phyloP scores from a whole-genome alignment of 2,329 filamentous ascomycete species.

The Aspergillus viridinutans region DNA sequence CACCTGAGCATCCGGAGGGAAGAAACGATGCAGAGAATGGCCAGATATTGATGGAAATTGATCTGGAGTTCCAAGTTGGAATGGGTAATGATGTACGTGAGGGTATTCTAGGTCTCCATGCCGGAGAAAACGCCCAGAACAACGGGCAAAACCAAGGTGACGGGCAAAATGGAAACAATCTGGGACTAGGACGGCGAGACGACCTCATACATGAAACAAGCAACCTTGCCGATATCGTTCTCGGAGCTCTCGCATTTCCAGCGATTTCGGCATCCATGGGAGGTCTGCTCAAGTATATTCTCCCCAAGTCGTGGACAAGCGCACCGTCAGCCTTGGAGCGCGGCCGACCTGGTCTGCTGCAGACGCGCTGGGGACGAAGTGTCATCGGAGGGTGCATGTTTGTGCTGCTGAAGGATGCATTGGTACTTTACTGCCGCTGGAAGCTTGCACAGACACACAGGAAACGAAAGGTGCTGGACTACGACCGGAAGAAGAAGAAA shows the following conservation, averaged over 20 bases:
- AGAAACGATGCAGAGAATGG: slow-evolving; percentile 33
- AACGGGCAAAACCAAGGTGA: slow-evolving; percentile 20
- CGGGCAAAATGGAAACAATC: slow-evolving; percentile 19
- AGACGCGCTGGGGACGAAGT: slow-evolving; percentile 83
- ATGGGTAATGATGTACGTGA: slow-evolving; percentile 42
- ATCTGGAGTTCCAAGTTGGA: slow-evolving; percentile 49
- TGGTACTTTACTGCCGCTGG: slow-evolving; percentile 56
- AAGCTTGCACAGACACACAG: slow-evolving; percentile 46
- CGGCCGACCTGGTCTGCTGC: slow-evolving; percentile 63
- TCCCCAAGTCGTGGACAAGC: slow-evolving; percentile 66
- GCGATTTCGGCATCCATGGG: slow-evolving; percentile 75
- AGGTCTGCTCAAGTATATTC: slow-evolving; percentile 62
- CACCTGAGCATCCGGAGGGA: slow-evolving; percentile 32
- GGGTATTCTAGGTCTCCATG: slow-evolving; percentile 24
- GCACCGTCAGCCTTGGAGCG: slow-evolving; percentile 35
- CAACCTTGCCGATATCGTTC: slow-evolving; percentile 55
- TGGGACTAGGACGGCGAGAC: slow-evolving; percentile 38
- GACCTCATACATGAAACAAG: slow-evolving; percentile 52
- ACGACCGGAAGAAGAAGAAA: slow-evolving; percentile 40
- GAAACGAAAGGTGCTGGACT: slow-evolving; percentile 45
- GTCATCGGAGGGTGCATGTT: slow-evolving; percentile 85
- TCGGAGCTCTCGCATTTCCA: slow-evolving; percentile 74
- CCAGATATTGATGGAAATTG: slow-evolving; percentile 46
- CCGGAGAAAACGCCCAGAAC: slow-evolving; percentile 21
- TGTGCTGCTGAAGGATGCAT: slow-evolving; percentile 71